Evolutionary conservation across 345 rosid species (phyloP), one percentile per base, ranked within the genome.

Genomic region (Gossypium thurberi): DNA sequence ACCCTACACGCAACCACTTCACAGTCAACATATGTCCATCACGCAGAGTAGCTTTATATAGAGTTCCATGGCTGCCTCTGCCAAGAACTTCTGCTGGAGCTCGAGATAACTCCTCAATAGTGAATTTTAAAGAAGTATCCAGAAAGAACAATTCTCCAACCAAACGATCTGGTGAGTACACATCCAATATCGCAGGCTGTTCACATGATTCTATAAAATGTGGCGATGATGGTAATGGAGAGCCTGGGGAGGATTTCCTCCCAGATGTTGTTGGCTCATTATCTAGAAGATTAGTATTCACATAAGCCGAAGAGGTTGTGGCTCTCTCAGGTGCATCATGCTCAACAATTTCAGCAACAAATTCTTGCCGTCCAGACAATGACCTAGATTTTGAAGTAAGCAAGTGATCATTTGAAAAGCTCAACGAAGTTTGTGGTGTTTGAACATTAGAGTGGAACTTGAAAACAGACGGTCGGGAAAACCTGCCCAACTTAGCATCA

Each of bases 41-140:
- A 71, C 82, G 93, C 61, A 94, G 85, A 75, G 97, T 92, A 63
- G 98, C 98, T 84, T 92, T 91, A 69, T 94, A 94, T 1, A 91
- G 80, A 62, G 98, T 94, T 74, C 97, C 97, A 78, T 89, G 97
- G 78, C 97, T 94, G 87, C 98, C 91, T 84, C 98, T 87, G 40
- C 98, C 97, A 48, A 94, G 93, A 84, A 94, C 97, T 86, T 94
- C 97, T 3, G 98, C 97, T n/a, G 97, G 97, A 79, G 98, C 98
- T 77, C 91, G 85, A 72, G 97, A 91, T 79, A 94, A 78, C 76
- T 94, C 97, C 83, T 94, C 98, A 21, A 91, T 94, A 42, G 92
- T 94, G 77, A 94, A 89, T 77, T 82, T 80, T 44, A 90, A 79
- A 2, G 97, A 92, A 72, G 88, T 62, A 75, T 92, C 97, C 46